These are phyloP conservation scores for Parietichytrium sp. DNA, from an alignment of 108 stramenopile species.

Conservation along the genomic window DNA sequence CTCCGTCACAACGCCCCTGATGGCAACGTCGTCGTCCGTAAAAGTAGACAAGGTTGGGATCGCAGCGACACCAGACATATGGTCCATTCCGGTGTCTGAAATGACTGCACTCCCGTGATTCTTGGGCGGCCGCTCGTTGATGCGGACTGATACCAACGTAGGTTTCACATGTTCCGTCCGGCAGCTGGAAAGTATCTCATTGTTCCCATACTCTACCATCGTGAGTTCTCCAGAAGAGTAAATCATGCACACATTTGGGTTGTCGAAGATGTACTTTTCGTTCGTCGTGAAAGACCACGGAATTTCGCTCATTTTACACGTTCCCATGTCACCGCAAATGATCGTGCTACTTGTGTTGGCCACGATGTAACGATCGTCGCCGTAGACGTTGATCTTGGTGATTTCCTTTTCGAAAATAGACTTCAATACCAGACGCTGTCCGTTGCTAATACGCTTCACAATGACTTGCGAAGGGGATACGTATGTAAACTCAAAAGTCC, in stretches of 20 bases:
- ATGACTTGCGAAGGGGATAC: slow-evolving; percentile 62
- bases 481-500: slow-evolving; percentile 66
- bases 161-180: slow-evolving; percentile 57
- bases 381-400: slow-evolving; percentile 60
- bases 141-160: slow-evolving; percentile 59
- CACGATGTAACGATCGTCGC: slow-evolving; percentile 56
- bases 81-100: not conserved
- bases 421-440: slow-evolving; percentile 53
- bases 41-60: not conserved
- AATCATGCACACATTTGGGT: slow-evolving; percentile 53
- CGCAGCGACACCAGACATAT: not conserved
- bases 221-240: slow-evolving; percentile 60
- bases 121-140: slow-evolving; percentile 56
- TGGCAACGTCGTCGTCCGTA: not conserved
- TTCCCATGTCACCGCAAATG: slow-evolving; percentile 61
- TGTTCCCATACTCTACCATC: slow-evolving; percentile 64
- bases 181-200: slow-evolving; percentile 61
- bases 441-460: slow-evolving; percentile 53
- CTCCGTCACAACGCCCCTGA: not conserved
- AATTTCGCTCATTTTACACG: slow-evolving; percentile 61
- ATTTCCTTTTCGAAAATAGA: slow-evolving; percentile 62
- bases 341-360: slow-evolving; percentile 63
- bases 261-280: slow-evolving; percentile 67
- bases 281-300: slow-evolving; percentile 48
- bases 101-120: not conserved